These are phyloP conservation scores for Mortierella sp. DNA, from an alignment of 371 early-diverging fungal species.

Conservation along the genomic window DNA sequence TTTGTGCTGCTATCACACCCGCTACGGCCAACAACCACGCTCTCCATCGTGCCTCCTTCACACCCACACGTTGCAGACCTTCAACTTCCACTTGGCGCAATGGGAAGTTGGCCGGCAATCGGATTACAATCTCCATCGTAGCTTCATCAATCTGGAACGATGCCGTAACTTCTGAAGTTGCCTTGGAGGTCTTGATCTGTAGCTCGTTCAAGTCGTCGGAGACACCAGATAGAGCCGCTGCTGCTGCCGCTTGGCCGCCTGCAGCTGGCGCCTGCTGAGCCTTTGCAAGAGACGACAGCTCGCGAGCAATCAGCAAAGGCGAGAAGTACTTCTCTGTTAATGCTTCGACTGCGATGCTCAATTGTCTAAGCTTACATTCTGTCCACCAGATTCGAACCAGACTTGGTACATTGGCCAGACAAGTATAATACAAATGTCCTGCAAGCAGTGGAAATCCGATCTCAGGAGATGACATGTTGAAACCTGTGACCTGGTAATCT, in stretches of 20 bases:
- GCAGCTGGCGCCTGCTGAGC: constrained; percentile 58
- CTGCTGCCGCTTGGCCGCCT: constrained; percentile 66
- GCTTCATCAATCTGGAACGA: constrained; percentile 90
- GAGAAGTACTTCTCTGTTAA: constrained; percentile 80
- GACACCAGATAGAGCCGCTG: constrained; percentile 66
- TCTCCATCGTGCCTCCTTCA: constrained; percentile 90
- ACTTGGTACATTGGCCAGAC: constrained; percentile 77
- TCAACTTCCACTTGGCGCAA: constrained; percentile 86
- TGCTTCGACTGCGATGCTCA: constrained; percentile 79
- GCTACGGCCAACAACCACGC: constrained; percentile 88
- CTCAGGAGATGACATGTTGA: constrained; percentile 55
- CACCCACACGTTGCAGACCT: constrained; percentile 84
- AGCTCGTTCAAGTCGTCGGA: constrained; percentile 70
- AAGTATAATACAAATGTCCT: constrained; percentile 79
- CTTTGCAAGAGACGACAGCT: constrained; percentile 66
- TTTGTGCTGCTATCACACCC: constrained; percentile 83
- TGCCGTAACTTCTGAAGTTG: constrained; percentile 80
- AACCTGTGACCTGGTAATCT: constrained; percentile 73
- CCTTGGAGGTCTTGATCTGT: constrained; percentile 75
- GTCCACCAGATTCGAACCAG: constrained; percentile 87
- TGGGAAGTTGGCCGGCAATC: constrained; percentile 87
- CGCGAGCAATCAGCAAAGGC: constrained; percentile 73
- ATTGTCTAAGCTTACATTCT: constrained; percentile 83
- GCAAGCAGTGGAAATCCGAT: constrained; percentile 75
- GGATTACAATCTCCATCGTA: constrained; percentile 84